Conservation (phyloP, 164 flowering plant genomes). For the Nymphaea colorata region DNA sequence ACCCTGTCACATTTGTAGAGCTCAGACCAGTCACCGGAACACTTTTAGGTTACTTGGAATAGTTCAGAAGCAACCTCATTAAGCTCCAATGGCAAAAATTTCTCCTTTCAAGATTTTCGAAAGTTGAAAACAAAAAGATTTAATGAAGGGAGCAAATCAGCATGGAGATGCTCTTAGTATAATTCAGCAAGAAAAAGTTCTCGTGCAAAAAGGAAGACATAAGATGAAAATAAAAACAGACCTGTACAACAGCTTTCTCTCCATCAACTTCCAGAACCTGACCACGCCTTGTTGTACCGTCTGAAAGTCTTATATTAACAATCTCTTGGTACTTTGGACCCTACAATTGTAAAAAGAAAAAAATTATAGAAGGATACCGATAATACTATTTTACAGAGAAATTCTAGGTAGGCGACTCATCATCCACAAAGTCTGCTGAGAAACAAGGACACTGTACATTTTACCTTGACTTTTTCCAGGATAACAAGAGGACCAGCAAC, state of each 20-base stretch:
- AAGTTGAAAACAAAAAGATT: too few species aligned
- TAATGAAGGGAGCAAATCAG: too few species aligned
- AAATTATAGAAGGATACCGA: not conserved
- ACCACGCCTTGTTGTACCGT: slow-evolving; percentile 91
- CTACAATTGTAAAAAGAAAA: slow-evolving; percentile 19
- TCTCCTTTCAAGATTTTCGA: too few species aligned
- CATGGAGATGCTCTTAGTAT: too few species aligned
- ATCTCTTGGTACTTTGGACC: slow-evolving; percentile 97
- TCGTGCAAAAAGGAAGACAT: too few species aligned
- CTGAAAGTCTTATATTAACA: slow-evolving; percentile 91
- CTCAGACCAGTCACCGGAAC: too few species aligned
- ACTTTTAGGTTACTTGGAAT: too few species aligned
- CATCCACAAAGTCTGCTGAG: not conserved
- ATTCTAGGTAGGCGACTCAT: not conserved
- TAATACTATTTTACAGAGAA: not conserved
- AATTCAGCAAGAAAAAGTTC: too few species aligned
- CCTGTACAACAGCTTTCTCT: slow-evolving; percentile 99
- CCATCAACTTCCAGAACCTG: slow-evolving; percentile 98
- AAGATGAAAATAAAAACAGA: slow-evolving; percentile 4
- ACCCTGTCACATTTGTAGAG: too few species aligned
- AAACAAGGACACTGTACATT: not conserved
- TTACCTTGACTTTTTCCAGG: slow-evolving; percentile 95
- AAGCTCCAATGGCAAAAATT: too few species aligned
- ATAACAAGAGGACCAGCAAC: slow-evolving; percentile 98
- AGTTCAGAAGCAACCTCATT: too few species aligned